Evolutionary conservation across 23 red algal species (phyloP).

Genomic region (Rhodosorus marinus): DNA sequence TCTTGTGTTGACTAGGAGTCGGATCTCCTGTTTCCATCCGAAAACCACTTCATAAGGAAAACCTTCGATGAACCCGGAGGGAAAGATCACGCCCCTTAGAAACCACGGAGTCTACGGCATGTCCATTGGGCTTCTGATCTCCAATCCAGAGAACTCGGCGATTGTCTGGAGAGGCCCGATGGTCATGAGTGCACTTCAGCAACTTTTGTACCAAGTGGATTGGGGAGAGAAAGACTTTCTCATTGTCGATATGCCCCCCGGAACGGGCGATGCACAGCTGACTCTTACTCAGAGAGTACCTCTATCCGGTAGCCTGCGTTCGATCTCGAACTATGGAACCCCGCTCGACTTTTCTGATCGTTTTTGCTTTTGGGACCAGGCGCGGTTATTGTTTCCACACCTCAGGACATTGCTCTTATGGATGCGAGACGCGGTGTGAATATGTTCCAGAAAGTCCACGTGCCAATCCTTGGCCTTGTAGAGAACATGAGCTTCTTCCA

Average conservation of each 20-base stretch:
- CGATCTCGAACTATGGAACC: no score
- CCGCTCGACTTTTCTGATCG: no score
- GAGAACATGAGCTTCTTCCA: constrained; percentile 25
- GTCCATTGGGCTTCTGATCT: constrained; percentile 7
- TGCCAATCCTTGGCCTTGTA: constrained; percentile 23
- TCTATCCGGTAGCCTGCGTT: constrained; percentile 7
- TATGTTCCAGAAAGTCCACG: constrained; percentile 5
- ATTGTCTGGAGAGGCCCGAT: constrained; percentile 22
- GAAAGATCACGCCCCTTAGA: constrained; percentile 1
- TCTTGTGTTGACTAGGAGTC: not conserved
- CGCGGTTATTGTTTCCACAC: constrained; percentile 19
- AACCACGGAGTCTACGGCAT: constrained; percentile 5
- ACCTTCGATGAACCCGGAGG: not conserved
- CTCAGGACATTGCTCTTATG: constrained; percentile 10
- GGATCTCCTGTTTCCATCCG: constrained; percentile 2
- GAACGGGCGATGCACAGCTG: constrained; percentile 18
- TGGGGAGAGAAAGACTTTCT: constrained; percentile 20
- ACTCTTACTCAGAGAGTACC: constrained; percentile 8
- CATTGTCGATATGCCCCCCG: constrained; percentile 22
- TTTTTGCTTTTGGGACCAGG: no score
- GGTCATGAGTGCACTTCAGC: constrained; percentile 4
- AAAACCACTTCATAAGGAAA: constrained; percentile 8
- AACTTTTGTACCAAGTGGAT: constrained; percentile 14
- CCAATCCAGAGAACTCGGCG: not conserved
- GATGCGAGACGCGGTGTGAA: constrained; percentile 9